Evolutionary conservation across 768 basidiomycete genomes (phyloP).

Genomic region (Russula olivacea): DNA sequence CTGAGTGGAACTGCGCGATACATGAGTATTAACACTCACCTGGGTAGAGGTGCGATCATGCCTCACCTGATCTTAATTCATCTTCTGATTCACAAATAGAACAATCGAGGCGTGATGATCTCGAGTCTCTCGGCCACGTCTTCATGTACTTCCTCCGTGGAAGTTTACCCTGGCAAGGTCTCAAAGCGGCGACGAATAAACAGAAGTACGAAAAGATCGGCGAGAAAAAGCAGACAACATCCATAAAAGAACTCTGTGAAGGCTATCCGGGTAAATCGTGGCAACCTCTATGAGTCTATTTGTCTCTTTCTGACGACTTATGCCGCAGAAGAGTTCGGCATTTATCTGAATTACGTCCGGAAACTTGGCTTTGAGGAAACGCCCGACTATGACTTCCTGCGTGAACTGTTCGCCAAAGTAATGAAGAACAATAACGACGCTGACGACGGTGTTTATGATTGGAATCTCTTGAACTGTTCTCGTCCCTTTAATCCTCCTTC

Average conservation of each 20-base stretch:
- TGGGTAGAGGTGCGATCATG: constrained; percentile 72
- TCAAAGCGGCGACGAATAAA: constrained; percentile 99
- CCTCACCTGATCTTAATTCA: constrained; percentile 10
- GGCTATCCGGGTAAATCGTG: constrained; percentile 75
- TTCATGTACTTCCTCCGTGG: constrained; percentile 99
- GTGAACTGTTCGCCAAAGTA: constrained; percentile 91
- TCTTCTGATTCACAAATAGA: constrained; percentile 39
- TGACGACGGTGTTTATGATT: constrained; percentile 94
- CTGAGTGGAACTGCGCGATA: constrained; percentile 96
- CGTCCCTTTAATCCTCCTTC: constrained; percentile 4
- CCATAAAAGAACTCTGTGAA: constrained; percentile 95
- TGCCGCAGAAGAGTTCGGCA: constrained; percentile 89
- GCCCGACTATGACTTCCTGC: constrained; percentile 96
- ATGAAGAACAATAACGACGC: constrained; percentile 85
- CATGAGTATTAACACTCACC: constrained; percentile 99
- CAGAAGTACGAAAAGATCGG: constrained; percentile 99
- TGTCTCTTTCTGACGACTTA: background rate
- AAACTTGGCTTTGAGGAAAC: constrained; percentile 99
- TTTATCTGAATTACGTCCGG: constrained; percentile 98
- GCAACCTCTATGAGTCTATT: background rate
- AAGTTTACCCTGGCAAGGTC: constrained; percentile 96
- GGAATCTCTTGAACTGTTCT: constrained; percentile 84
- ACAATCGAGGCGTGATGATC: constrained; percentile 91
- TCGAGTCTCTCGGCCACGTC: constrained; percentile 98
- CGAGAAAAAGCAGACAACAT: constrained; percentile 99